phyloP scores from a whole-genome alignment of 2,329 filamentous ascomycete genomes.

The Hypoxylon rubiginosum region DNA sequence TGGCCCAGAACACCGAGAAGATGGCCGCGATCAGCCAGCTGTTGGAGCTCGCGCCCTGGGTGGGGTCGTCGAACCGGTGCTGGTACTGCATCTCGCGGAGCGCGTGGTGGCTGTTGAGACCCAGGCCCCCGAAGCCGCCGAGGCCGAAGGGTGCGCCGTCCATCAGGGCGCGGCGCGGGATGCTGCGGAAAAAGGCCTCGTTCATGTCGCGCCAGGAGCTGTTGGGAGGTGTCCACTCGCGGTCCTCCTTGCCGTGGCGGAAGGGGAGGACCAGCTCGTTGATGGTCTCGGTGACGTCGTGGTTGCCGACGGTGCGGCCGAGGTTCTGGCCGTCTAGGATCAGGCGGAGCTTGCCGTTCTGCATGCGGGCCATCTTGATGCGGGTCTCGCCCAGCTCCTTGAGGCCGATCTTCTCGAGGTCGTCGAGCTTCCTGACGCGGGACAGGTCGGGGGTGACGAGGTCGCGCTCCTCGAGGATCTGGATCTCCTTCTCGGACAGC shows the following conservation, averaged over 20 bases:
- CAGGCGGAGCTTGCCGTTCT: slow-evolving; percentile 61
- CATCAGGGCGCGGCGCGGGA: slow-evolving; percentile 50
- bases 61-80: slow-evolving; percentile 58
- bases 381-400: slow-evolving; percentile 54
- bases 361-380: slow-evolving; percentile 58
- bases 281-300: slow-evolving; percentile 56
- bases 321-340: slow-evolving; percentile 54
- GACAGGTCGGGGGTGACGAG: slow-evolving; percentile 60
- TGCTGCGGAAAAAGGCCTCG: slow-evolving; percentile 54
- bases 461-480: slow-evolving; percentile 58
- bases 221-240: slow-evolving; percentile 57
- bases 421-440: slow-evolving; percentile 52
- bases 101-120: slow-evolving; percentile 36
- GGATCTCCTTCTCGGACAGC: slow-evolving; percentile 56
- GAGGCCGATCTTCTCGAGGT: slow-evolving; percentile 58
- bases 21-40: slow-evolving; percentile 61
- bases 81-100: slow-evolving; percentile 36
- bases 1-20: slow-evolving; percentile 61
- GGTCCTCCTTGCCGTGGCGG: slow-evolving; percentile 49
- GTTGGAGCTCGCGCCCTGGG: slow-evolving; percentile 59
- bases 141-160: slow-evolving; percentile 50
- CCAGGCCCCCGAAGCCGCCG: slow-evolving; percentile 36
- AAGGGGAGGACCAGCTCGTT: slow-evolving; percentile 58
- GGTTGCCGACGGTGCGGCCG: slow-evolving; percentile 56
- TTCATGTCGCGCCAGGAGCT: slow-evolving; percentile 58